Evolutionary conservation across 495 filamentous ascomycete genomes (phyloP), one percentile per base, ranked within the genome.

Genomic region (Penicillium bovifimosum): DNA sequence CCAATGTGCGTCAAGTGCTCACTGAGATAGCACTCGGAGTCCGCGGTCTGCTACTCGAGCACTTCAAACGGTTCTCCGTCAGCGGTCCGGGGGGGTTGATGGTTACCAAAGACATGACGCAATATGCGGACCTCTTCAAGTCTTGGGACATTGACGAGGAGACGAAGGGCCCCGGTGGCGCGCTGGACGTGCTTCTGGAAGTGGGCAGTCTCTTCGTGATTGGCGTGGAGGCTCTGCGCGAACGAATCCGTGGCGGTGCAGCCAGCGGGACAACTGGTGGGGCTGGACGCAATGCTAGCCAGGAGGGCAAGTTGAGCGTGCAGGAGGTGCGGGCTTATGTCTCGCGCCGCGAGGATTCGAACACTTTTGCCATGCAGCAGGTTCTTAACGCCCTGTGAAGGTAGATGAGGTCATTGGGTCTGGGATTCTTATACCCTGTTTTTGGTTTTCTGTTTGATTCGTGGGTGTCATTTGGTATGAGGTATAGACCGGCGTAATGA

Each of bases 191-290:
- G 35, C 65, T 97, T 50, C 82, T 87, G 31, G 95, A 97, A 73
- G 90, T 99, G 52, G 92, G 90, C n/a, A 96, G 89, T 67, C 69
- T 99, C 41, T 99, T 97, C 63, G 93, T 97, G 35, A 90, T 97
- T 69, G 88, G 90, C 16, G 83, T 86, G 10, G 91, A 96, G 73
- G 91, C 90, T 29, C 71, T 96, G 50, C 78, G 85, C 39, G 91
- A 96, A 72, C 76, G 89, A 46, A 72, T 96, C 64, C 81, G 85
- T 53, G 80, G 75, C 24, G 66, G 66, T 53, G 69, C 64, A 34
- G 67, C 65, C 34, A 69, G 53, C 42, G 57, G 60, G 32, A 59
- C 64, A 11, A 56, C 63, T 4, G 60, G 62, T 7, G 58, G 52
- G 20, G 16, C 59, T 26, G 50, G 58, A 8, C 67, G 70, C 8